Conservation (phyloP, 2,329 filamentous ascomycete genomes). For the Fusarium sterilihyphosum region DNA sequence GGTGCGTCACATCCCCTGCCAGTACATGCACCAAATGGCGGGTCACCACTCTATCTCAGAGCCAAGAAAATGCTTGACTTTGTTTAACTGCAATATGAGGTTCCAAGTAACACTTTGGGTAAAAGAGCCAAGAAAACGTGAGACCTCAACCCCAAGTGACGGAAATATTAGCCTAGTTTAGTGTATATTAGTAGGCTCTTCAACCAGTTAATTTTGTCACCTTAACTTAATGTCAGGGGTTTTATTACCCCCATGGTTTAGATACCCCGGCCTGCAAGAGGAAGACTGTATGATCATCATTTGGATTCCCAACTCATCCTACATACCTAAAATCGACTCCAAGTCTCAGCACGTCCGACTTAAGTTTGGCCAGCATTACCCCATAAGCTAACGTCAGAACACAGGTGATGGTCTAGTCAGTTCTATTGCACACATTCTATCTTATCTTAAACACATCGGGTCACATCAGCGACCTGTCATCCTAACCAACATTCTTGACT, state of each 20-base stretch:
- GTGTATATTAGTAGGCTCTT: neutral
- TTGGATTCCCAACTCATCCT: neutral
- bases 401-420: neutral
- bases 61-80: conserved; percentile 27
- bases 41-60: conserved; percentile 30
- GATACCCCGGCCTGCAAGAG: neutral
- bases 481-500: neutral
- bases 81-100: conserved; percentile 18
- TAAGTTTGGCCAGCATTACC: neutral
- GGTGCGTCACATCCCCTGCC: conserved; percentile 12
- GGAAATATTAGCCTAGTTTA: neutral
- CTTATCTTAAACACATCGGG: neutral
- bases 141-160: neutral
- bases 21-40: conserved; percentile 9
- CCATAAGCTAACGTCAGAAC: neutral
- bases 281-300: neutral
- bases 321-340: neutral
- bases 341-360: neutral
- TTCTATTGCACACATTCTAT: neutral
- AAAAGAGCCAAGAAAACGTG: neutral
- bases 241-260: neutral
- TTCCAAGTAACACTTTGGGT: conserved; percentile 21
- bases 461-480: neutral
- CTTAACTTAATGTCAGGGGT: neutral
- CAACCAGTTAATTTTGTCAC: neutral